phyloP scores from a whole-genome alignment of 305 asterid genomes.

The Solanum hybrid region DNA sequence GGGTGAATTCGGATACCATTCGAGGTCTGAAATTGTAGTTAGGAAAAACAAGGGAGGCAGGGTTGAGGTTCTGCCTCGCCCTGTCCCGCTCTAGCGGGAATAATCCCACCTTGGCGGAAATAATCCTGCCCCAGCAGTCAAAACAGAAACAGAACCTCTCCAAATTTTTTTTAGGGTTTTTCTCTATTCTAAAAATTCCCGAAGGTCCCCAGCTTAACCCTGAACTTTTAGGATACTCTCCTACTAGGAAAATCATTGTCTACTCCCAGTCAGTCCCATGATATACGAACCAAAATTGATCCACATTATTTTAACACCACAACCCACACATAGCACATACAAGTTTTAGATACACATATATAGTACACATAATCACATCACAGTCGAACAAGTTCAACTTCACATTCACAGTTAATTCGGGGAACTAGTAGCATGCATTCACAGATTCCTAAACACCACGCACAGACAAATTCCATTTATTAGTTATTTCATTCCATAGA shows the following conservation, averaged over 20 bases:
- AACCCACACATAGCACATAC: neutral
- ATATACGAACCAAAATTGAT: neutral
- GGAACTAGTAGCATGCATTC: neutral
- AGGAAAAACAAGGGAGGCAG: neutral
- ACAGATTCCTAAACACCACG: neutral
- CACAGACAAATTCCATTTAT: neutral
- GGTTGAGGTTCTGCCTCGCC: neutral
- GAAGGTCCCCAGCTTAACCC: neutral
- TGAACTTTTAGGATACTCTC: neutral
- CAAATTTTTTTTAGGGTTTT: too few species aligned
- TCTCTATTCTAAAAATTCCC: neutral
- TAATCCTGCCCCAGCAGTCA: neutral
- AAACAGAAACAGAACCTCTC: neutral
- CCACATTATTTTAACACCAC: neutral
- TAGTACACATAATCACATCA: neutral
- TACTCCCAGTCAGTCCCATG: neutral
- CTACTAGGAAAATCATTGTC: neutral
- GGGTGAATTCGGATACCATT: neutral
- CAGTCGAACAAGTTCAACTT: neutral
- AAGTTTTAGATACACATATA: neutral
- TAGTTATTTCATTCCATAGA: neutral
- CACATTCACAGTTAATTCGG: neutral
- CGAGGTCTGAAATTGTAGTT: neutral
- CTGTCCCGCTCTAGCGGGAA: too few species aligned
- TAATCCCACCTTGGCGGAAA: too few species aligned